A percentile compares a stretch with the other conserved stretches of the same genome.
phyloP scores from a whole-genome alignment of 345 rosid genomes.

The Moringa oleifera region DNA sequence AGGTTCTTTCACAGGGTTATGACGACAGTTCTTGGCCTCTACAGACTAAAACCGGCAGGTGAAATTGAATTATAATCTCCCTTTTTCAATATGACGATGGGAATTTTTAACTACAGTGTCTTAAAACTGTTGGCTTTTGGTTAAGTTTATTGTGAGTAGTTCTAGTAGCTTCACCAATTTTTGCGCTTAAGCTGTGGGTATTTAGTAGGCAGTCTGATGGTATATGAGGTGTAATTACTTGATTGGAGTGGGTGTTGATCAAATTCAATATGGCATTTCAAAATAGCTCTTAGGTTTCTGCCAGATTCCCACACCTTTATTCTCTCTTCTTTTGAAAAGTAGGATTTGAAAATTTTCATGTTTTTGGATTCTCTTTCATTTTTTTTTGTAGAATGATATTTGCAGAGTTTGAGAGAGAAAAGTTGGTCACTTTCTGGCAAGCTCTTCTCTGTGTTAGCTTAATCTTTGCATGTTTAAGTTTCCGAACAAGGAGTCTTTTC shows the following conservation, averaged over 20 bases:
- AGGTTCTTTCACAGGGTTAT: conserved; percentile 68
- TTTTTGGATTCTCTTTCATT: not conserved
- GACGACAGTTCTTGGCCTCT: conserved; percentile 79
- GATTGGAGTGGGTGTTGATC: not conserved
- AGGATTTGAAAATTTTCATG: not conserved
- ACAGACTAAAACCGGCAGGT: conserved; percentile 83
- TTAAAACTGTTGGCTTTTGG: too few relatives aligned
- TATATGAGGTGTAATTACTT: too few relatives aligned
- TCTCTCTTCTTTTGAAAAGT: not conserved
- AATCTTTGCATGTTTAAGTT: not conserved
- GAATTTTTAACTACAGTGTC: not conserved
- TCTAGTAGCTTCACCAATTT: not conserved
- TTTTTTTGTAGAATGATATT: not conserved
- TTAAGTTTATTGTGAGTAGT: not conserved
- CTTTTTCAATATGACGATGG: too few relatives aligned
- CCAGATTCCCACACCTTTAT: too few relatives aligned
- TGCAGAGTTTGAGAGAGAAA: not conserved
- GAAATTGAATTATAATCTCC: conserved; percentile 1
- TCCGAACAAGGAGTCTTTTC: too few relatives aligned
- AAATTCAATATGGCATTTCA: too few relatives aligned
- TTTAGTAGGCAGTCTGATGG: too few relatives aligned
- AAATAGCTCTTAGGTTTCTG: too few relatives aligned
- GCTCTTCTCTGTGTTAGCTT: not conserved
- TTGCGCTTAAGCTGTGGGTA: not conserved
- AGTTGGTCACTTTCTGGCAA: not conserved